Evolutionary conservation across 2,329 filamentous ascomycete species (phyloP), one percentile per base, ranked within the genome.

Genomic region (Gnomoniopsis smithogilvyi): DNA sequence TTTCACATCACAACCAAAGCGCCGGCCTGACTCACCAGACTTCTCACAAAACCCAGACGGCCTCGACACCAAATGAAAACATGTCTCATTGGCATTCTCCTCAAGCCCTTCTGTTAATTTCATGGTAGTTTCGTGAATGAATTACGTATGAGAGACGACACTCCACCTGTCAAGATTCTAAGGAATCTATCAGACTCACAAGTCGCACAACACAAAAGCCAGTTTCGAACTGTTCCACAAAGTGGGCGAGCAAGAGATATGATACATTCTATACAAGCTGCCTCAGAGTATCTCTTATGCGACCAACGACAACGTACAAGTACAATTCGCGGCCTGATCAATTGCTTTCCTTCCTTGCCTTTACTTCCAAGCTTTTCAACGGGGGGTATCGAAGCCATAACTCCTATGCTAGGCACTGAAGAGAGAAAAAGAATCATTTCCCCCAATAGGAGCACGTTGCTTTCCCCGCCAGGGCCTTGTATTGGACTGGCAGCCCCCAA

Each of bases 221-320:
- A 30, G 26, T 30, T 4, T 30, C 26, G 21, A 33, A 14, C 33
- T 15, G n/a, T 33, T 43, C 10, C 12, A 3, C 34, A 34, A 43
- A 30, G 21, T 17, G 15, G 30, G n/a, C 15, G 14, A 36, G 43
- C 34, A 54, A 7, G 45, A 19, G 24, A 36, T 59, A 55, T 58
- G 30, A 51, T 59, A 59, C 56, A 55, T 61, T 61, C n/a, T 41
- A 34, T 59, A 59, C 36, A 50, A 53, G 46, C 51, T 59, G 55
- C 46, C 56, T 59, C 43, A 61, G 4, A 19, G 14, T 45, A 45
- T 15, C 2, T 11, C 3, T 8, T n/a, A 22, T n/a, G 15, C 15
- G 14, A 45, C 17, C 3, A 38, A 10, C 14, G 12, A 45, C n/a
- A 19, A 14, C n/a, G 6, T 45, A 45, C 41, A 45, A 45, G 4